phyloP scores from a whole-genome alignment of 495 filamentous ascomycete species.

The Parathielavia hyrcaniae region DNA sequence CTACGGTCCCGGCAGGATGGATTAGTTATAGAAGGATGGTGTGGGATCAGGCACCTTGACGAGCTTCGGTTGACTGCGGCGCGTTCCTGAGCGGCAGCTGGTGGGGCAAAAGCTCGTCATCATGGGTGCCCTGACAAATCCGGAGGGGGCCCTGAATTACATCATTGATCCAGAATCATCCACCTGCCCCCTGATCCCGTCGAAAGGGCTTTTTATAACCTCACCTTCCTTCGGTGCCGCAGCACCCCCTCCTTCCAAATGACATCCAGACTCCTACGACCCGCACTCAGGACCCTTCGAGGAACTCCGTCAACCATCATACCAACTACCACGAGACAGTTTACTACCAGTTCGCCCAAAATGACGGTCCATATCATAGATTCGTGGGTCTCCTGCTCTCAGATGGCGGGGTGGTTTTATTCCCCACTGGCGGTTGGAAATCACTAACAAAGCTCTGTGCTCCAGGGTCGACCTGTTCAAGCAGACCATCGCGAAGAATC shows the following conservation, averaged over 20 bases:
- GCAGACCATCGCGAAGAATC: slow-evolving; percentile 45
- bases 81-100: neutral
- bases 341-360: slow-evolving; percentile 39
- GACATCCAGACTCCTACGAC: slow-evolving; percentile 25
- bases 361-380: slow-evolving; percentile 42
- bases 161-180: slow-evolving; percentile 20
- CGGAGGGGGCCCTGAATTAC: slow-evolving; percentile 12
- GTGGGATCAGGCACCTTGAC: neutral
- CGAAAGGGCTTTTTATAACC: slow-evolving; percentile 6
- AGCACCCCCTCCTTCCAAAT: slow-evolving; percentile 18
- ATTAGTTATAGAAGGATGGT: too few species aligned
- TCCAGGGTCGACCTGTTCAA: slow-evolving; percentile 60
- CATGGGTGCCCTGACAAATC: slow-evolving; percentile 16
- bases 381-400: slow-evolving; percentile 31
- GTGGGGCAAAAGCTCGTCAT: slow-evolving; percentile 11
- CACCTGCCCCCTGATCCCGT: neutral
- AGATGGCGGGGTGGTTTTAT: neutral
- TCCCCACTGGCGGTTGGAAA: slow-evolving; percentile 10
- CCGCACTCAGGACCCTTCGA: slow-evolving; percentile 19
- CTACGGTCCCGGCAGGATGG: too few species aligned
- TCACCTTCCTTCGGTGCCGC: neutral
- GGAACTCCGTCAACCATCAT: slow-evolving; percentile 3
- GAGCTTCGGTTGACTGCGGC: too few species aligned
- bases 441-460: neutral
- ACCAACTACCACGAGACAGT: slow-evolving; percentile 29